A percentile compares a stretch with the other conserved stretches of the same genome.
These are phyloP conservation scores for Macrophomina pseudophaseolina DNA, from an alignment of 2,329 filamentous ascomycete species.

Conservation along the genomic window DNA sequence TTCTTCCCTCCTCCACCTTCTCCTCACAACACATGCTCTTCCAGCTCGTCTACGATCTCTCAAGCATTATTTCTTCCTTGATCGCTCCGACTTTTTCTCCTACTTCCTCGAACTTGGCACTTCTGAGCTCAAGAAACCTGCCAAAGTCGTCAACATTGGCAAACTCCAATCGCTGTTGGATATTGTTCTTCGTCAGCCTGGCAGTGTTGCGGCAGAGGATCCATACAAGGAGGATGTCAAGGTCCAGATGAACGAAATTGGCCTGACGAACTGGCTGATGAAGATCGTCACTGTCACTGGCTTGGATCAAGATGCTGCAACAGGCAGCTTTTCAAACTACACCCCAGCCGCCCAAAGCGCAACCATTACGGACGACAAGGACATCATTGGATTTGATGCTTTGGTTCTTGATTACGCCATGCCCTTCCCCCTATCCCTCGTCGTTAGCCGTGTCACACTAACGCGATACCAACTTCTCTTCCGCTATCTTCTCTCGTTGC, in stretches of 20 bases:
- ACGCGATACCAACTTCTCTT: slow-evolving; percentile 96
- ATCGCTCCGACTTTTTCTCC: slow-evolving; percentile 96
- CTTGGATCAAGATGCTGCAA: slow-evolving; percentile 79
- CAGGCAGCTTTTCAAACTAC: slow-evolving; percentile 69
- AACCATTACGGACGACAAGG: slow-evolving; percentile 73
- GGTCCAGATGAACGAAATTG: slow-evolving; percentile 94
- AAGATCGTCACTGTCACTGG: slow-evolving; percentile 96
- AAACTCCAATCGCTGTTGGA: slow-evolving; percentile 97
- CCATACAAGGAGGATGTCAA: slow-evolving; percentile 99
- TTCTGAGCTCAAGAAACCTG: slow-evolving; percentile 88
- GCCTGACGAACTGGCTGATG: slow-evolving; percentile 91
- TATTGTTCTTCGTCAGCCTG: slow-evolving; percentile 92
- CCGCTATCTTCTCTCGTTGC: slow-evolving; percentile 86
- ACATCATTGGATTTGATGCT: slow-evolving; percentile 88
- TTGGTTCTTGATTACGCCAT: slow-evolving; percentile 93
- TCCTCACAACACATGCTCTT: slow-evolving; percentile 90
- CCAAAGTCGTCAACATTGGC: slow-evolving; percentile 84
- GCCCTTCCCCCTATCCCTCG: slow-evolving; percentile 92
- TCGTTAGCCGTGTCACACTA: slow-evolving; percentile 95
- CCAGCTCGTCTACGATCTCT: slow-evolving; percentile 85
- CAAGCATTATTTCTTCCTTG: slow-evolving; percentile 99
- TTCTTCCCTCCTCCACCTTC: slow-evolving; percentile 84
- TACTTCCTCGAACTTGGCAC: slow-evolving; percentile 93
- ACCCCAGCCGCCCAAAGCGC: slow-evolving; percentile 67
- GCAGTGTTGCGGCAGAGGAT: slow-evolving; percentile 89